phyloP scores from a whole-genome alignment of 805 yeast genomes.

The Nematodospora valgi region DNA sequence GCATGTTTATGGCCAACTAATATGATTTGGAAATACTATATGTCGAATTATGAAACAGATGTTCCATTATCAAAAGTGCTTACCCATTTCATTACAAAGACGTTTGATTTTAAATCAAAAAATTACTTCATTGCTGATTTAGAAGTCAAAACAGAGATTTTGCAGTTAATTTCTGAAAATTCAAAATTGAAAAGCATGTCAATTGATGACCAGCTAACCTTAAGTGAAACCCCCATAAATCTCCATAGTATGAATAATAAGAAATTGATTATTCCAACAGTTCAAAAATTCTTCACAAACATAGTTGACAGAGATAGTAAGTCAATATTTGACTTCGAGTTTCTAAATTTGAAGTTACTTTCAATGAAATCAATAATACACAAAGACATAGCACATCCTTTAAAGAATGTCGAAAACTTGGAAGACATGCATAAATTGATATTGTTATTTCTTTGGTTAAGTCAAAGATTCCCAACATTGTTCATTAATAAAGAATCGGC shows the following conservation, averaged over 20 bases:
- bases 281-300: slow-evolving; percentile 46
- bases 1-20: slow-evolving; percentile 85
- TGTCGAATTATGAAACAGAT: slow-evolving; percentile 55
- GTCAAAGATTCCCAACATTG: slow-evolving; percentile 79
- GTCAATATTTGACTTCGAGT: slow-evolving; percentile 51
- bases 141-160: slow-evolving; percentile 34
- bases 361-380: slow-evolving; percentile 15
- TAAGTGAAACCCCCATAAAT: slow-evolving; percentile 61
- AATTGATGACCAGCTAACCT: slow-evolving; percentile 53
- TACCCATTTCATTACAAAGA: slow-evolving; percentile 43
- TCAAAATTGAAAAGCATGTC: slow-evolving; percentile 26
- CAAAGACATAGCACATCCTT: not conserved
- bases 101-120: slow-evolving; percentile 16
- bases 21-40: slow-evolving; percentile 61
- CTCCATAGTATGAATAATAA: slow-evolving; percentile 19
- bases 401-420: slow-evolving; percentile 17
- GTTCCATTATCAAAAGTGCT: slow-evolving; percentile 47
- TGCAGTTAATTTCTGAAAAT: slow-evolving; percentile 41
- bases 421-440: slow-evolving; percentile 70
- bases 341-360: slow-evolving; percentile 25
- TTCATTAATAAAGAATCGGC: slow-evolving; percentile 80
- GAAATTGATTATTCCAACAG: slow-evolving; percentile 39
- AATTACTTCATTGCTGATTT: slow-evolving; percentile 37
- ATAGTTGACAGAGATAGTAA: slow-evolving; percentile 54
- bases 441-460: slow-evolving; percentile 76